These are phyloP conservation scores for Oxytropis ochrocephala DNA, from an alignment of 306 rosid genomes.

Conservation along the genomic window DNA sequence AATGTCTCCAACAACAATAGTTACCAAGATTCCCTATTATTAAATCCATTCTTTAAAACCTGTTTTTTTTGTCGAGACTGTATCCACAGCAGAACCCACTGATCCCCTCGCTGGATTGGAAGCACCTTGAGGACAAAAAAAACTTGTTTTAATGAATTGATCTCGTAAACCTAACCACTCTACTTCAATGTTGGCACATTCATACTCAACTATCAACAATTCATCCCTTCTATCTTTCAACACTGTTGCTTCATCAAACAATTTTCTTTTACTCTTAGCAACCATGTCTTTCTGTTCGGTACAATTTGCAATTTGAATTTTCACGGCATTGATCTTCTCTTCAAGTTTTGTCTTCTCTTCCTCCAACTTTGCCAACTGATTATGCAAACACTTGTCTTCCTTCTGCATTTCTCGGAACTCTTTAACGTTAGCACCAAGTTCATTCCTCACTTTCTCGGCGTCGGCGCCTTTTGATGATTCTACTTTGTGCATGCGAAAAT, in stretches of 20 bases:
- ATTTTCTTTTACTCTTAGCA: background rate
- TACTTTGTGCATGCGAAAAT: background rate
- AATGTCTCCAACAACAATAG: too few species aligned
- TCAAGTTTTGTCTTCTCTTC: slow-evolving; percentile 18
- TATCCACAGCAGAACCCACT: too few species aligned
- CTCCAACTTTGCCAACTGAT: background rate
- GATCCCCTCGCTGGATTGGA: too few species aligned
- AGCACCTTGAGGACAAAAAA: too few species aligned
- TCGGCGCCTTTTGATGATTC: background rate
- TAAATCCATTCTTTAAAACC: too few species aligned
- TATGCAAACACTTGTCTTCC: background rate
- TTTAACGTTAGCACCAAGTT: background rate
- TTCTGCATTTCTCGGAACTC: background rate
- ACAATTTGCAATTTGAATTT: background rate
- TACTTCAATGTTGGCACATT: too few species aligned
- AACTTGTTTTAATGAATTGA: too few species aligned
- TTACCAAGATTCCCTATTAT: too few species aligned
- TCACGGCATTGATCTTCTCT: slow-evolving; percentile 3
- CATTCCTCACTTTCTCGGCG: background rate
- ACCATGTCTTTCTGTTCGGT: background rate
- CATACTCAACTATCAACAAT: too few species aligned
- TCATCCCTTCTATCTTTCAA: background rate
- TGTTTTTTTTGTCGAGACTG: too few species aligned
- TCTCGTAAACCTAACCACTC: too few species aligned
- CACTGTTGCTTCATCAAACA: background rate